These are phyloP conservation scores for Phytophthora tentaculata DNA, from an alignment of 352 stramenopile species.

Conservation along the genomic window DNA sequence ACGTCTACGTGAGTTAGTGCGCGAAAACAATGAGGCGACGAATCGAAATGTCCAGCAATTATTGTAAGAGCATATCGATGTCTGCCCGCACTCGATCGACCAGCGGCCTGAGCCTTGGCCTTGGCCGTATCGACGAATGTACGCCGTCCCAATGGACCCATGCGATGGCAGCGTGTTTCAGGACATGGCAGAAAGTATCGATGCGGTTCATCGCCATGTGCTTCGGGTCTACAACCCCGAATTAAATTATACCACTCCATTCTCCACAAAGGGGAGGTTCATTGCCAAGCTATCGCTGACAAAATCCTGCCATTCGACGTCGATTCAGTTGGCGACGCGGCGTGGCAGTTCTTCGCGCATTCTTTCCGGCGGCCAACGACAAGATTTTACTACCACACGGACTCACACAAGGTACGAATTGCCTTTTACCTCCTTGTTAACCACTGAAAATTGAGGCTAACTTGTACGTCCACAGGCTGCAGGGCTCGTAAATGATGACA, in stretches of 20 bases:
- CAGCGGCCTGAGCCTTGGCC: constrained; percentile 12
- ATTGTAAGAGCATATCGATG: constrained; percentile 7
- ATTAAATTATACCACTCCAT: background rate
- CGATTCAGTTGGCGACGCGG: constrained; percentile 31
- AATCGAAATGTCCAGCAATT: constrained; percentile 16
- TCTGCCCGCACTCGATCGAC: constrained; percentile 2
- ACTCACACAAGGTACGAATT: constrained; percentile 11
- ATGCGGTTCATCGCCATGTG: constrained; percentile 43
- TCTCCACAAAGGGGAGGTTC: constrained; percentile 8
- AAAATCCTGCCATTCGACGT: constrained; percentile 51
- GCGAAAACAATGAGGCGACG: constrained; percentile 12
- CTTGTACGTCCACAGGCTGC: background rate
- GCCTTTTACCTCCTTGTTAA: background rate
- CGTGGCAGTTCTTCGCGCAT: constrained; percentile 50
- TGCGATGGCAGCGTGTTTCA: constrained; percentile 33
- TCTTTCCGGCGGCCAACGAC: constrained; percentile 35
- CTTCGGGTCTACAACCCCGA: constrained; percentile 29
- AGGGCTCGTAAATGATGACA: constrained; percentile 44
- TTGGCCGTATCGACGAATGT: constrained; percentile 28
- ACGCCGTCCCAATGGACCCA: constrained; percentile 22
- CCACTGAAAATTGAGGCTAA: background rate
- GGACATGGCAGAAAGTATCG: constrained; percentile 31
- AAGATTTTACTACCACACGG: constrained; percentile 41
- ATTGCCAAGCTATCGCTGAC: constrained; percentile 40
- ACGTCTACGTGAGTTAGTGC: constrained; percentile 26